A percentile compares a stretch with the other conserved stretches of the same genome.
Conservation (phyloP, 169 alveolate species). For the Perkinsus chesapeaki region DNA sequence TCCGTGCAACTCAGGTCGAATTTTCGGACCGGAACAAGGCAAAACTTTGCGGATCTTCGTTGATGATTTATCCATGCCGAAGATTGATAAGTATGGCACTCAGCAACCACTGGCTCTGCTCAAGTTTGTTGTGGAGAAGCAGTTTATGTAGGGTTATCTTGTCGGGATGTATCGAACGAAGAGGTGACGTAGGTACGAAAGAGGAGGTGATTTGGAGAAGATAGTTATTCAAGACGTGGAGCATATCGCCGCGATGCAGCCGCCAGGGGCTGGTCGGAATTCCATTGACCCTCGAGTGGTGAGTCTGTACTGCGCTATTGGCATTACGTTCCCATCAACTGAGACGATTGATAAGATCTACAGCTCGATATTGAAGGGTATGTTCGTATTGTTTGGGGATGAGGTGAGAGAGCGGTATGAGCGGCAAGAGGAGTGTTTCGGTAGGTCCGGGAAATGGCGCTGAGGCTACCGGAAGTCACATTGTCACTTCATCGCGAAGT, state of each 20-base stretch:
- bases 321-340: conserved; percentile 62
- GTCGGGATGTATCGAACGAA: background rate
- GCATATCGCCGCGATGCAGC: conserved; percentile 78
- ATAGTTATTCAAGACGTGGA: conserved; percentile 68
- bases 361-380: conserved; percentile 57
- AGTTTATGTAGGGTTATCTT: conserved; percentile 34
- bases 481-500: conserved; percentile 64
- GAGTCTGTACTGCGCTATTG: conserved; percentile 65
- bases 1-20: background rate
- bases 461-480: conserved; percentile 71
- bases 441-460: conserved; percentile 16
- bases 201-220: conserved; percentile 69
- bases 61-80: conserved; percentile 89
- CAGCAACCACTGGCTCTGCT: conserved; percentile 88
- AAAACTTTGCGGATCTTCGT: conserved; percentile 76
- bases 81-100: conserved; percentile 82
- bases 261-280: conserved; percentile 85
- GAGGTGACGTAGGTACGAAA: conserved; percentile 34
- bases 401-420: background rate
- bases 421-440: background rate
- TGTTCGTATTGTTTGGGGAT: background rate
- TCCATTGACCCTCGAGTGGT: conserved; percentile 81
- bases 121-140: conserved; percentile 79
- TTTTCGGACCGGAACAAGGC: conserved; percentile 35
- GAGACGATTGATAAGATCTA: conserved; percentile 74